These are phyloP conservation scores for Sechiopsis laciniata DNA, from an alignment of 306 rosid genomes.

Conservation along the genomic window DNA sequence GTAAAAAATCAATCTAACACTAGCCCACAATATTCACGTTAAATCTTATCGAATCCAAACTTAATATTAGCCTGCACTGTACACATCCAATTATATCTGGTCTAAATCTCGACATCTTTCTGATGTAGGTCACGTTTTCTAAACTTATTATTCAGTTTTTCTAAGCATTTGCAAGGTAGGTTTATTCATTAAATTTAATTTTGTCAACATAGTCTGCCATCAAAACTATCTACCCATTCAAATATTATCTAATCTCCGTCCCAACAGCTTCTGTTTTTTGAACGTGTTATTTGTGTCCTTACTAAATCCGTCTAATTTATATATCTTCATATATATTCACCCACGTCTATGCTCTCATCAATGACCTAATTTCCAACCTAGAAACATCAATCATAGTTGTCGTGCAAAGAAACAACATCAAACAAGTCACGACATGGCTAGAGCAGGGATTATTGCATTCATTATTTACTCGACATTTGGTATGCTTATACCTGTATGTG, in stretches of 20 bases:
- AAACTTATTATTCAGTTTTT: neutral
- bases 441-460: neutral
- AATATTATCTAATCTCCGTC: neutral
- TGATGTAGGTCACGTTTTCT: neutral
- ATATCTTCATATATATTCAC: neutral
- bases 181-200: neutral
- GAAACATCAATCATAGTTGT: neutral
- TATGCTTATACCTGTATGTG: slow-evolving; percentile 67
- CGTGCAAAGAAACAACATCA: neutral
- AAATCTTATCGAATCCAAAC: neutral
- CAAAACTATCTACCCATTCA: neutral
- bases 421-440: neutral
- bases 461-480: neutral
- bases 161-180: neutral
- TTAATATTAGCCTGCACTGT: neutral
- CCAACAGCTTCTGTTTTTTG: neutral
- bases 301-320: neutral
- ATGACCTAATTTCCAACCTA: neutral
- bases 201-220: neutral
- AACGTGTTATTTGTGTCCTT: neutral
- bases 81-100: neutral
- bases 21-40: neutral
- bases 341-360: neutral
- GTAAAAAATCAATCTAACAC: neutral
- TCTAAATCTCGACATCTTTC: neutral